Evolutionary conservation across 2,329 filamentous ascomycete species (phyloP).

Genomic region (Diaporthe helianthi): DNA sequence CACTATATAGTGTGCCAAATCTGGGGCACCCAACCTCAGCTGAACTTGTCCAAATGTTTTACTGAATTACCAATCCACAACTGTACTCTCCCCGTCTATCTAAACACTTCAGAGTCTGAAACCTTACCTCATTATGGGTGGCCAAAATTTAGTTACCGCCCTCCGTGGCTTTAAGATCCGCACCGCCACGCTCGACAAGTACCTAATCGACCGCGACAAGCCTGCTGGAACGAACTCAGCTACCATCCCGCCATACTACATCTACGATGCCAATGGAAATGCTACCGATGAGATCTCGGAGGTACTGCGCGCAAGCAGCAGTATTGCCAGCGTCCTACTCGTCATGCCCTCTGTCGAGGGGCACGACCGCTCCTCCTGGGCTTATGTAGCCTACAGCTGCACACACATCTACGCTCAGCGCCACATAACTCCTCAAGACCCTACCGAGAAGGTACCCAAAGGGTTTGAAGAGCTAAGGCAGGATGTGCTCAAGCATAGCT

Average conservation of each 20-base stretch:
- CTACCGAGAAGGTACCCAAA: background rate
- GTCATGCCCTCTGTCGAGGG: background rate
- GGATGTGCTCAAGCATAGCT: background rate
- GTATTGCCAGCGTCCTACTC: background rate
- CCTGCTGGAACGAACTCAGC: background rate
- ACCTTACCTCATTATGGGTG: background rate
- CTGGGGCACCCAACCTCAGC: background rate
- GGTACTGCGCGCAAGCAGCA: background rate
- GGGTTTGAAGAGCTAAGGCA: background rate
- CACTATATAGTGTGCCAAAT: background rate
- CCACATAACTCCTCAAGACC: background rate
- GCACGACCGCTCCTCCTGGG: background rate
- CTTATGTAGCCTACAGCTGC: slow-evolving; percentile 1
- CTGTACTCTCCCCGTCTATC: background rate
- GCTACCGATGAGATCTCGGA: background rate
- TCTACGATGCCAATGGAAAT: background rate
- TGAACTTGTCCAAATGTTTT: background rate
- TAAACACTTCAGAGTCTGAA: background rate
- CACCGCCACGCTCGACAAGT: background rate
- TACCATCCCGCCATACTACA: background rate
- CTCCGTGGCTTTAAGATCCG: slow-evolving; percentile 2
- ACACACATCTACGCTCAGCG: background rate
- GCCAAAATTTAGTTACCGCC: background rate
- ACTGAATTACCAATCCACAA: background rate
- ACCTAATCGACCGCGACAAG: background rate